These are phyloP conservation scores for Arthonia radiata DNA, from an alignment of 495 filamentous ascomycete genomes.

Conservation along the genomic window DNA sequence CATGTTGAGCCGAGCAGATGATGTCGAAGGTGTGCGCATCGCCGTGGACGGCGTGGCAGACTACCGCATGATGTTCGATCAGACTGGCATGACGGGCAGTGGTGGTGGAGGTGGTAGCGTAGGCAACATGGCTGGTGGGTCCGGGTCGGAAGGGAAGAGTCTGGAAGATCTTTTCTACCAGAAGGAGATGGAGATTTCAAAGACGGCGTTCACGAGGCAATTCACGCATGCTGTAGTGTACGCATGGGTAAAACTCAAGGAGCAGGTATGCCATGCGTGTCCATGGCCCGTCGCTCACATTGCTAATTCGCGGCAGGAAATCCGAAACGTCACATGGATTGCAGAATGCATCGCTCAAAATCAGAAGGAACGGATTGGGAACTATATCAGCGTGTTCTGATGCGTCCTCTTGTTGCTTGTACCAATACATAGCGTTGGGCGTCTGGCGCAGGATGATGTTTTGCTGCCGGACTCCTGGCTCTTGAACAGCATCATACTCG, in stretches of 20 bases:
- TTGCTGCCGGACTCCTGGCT: too few relatives aligned
- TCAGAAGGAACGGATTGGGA: slow-evolving; percentile 95
- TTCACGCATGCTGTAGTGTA: slow-evolving; percentile 92
- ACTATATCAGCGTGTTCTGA: slow-evolving; percentile 97
- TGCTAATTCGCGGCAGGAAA: slow-evolving; percentile 39
- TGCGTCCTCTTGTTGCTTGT: too few relatives aligned
- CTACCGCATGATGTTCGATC: slow-evolving; percentile 88
- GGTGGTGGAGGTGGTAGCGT: slow-evolving; percentile 36
- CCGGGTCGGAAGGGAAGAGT: slow-evolving; percentile 51
- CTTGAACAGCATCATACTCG: too few relatives aligned
- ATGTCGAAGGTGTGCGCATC: slow-evolving; percentile 75
- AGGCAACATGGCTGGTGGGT: slow-evolving; percentile 63
- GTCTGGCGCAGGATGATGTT: too few relatives aligned
- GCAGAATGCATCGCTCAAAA: slow-evolving; percentile 98
- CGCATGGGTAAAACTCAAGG: slow-evolving; percentile 89
- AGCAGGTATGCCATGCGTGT: slow-evolving; percentile 49
- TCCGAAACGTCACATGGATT: slow-evolving; percentile 98
- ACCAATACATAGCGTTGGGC: too few relatives aligned
- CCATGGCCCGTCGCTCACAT: neutral
- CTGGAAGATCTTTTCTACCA: slow-evolving; percentile 96
- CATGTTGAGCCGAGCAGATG: slow-evolving; percentile 88
- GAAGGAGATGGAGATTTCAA: slow-evolving; percentile 96
- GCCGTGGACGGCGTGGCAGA: slow-evolving; percentile 79
- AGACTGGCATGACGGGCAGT: slow-evolving; percentile 50
- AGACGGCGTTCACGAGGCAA: slow-evolving; percentile 82